Base-by-base conservation (phyloP, 2,329 filamentous ascomycete genomes). In the Chrysosporium queenslandicum region DNA sequence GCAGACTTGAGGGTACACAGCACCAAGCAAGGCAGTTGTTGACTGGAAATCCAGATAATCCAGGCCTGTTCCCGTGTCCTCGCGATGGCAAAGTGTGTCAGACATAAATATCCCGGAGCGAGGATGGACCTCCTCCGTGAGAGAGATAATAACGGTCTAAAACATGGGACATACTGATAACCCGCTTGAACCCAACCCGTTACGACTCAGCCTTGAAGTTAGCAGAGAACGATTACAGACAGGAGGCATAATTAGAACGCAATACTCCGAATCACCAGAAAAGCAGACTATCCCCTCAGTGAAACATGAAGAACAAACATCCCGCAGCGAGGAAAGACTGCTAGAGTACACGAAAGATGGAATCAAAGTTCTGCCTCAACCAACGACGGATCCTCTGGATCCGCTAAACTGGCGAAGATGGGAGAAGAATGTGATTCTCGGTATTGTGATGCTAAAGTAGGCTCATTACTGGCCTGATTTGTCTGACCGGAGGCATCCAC, bases 401-500 rank as follows among this genome's bases (percentile, higher is more conserved):
- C 77, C 77, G n/a, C 63, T 80, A 46, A 80, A 78, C 58, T 80
- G 76, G 75, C 64, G 72, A 0, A 59, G 53, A 2, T 45, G 65
- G 8, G 71, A 72, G 56, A 79, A 79, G 58, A 68, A 77, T 60
- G 60, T 58, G 1, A 74, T 77, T 40, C 64, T 79, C 2, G 67
- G 66, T 2, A 76, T 79, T 54, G 73, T 78, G 14, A 78, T 78
- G 75, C 63, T 72, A 30, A 69, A 76, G 71, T 78, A 68, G 50
- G 69, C 63, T 12, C 14, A 18, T 21, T 32, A 6, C 7, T n/a
- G n/a, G n/a, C n/a, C n/a, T n/a, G n/a, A n/a, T n/a, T n/a, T n/a
- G n/a, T n/a, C n/a, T n/a, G n/a, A n/a, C n/a, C n/a, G n/a, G n/a
- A 4, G 5, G 4, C 16, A 16, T 30, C 18, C 12, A n/a, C 27